Evolutionary conservation across 495 filamentous ascomycete species (phyloP), one percentile per base, ranked within the genome.

Genomic region (Immersiella caudata): DNA sequence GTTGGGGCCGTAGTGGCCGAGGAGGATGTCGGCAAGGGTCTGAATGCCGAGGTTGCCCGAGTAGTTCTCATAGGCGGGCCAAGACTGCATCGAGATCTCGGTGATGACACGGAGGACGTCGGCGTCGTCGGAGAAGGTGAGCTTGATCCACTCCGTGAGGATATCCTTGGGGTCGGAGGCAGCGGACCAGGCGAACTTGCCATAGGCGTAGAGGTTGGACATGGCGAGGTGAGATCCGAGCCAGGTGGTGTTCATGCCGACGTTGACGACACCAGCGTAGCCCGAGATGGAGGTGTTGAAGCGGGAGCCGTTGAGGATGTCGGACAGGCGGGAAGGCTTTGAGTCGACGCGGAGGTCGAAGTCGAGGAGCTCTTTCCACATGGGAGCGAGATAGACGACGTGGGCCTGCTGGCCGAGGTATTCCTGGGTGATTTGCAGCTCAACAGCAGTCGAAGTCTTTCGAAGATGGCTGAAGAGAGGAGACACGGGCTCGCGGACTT

Each of bases 141-240:
- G 79, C 7, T 82, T 81, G 26, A 81, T 87, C 90, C 90, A 92
- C 66, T 90, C 86, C 68, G 87, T 74, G 1, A 91, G 75, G 0
- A 91, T 78, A 0, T 68, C 71, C 35, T 81, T 72, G 0, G 86
- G 65, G 50, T 86, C 80, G 0, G 70, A 68, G 0, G 78, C 73
- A 0, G 89, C 84, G 64, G 88, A 75, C 89, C 90, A 92, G 0
- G 89, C 87, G 22, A 91, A 65, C 14, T 83, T 80, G 14, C 90
- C 90, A 70, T 87, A 92, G 3, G 88, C 88, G 68, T 90, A 92
- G 6, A 92, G 76, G 75, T 91, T 92, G 1, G 89, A 90, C 85
- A 91, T 88, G 60, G 89, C 80, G 5, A 90, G 75, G 69, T 91
- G 88, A 65, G 83, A 85, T 18, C 89, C 90, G 0, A 91, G 79